Conservation (phyloP, 352 stramenopile species). For the Phytopythium chamaehyphon region DNA sequence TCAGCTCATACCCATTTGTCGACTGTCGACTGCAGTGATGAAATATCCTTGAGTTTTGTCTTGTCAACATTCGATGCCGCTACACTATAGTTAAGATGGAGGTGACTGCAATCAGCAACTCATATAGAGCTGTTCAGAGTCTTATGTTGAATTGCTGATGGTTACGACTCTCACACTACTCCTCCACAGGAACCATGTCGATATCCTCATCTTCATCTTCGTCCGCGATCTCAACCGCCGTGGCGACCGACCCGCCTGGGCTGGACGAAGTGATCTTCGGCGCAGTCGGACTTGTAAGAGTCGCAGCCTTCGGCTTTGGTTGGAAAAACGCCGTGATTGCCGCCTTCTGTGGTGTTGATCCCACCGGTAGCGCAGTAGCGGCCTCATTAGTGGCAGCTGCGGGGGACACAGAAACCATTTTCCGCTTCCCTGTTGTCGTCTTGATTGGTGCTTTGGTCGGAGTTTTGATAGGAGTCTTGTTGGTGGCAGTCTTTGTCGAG, state of each 20-base stretch:
- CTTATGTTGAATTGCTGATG: too few species aligned
- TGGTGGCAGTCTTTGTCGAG: not conserved
- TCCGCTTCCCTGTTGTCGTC: constrained; percentile 3
- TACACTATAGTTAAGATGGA: too few species aligned
- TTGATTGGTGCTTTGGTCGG: not conserved
- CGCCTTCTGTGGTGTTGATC: constrained; percentile 15
- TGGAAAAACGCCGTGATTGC: constrained; percentile 33
- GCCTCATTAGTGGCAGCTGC: not conserved
- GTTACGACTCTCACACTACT: not conserved
- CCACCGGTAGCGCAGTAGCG: not conserved
- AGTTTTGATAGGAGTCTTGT: constrained; percentile 6
- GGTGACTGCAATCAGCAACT: too few species aligned
- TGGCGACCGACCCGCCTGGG: not conserved
- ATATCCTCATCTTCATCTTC: not conserved
- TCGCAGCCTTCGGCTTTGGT: not conserved
- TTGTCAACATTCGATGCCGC: too few species aligned
- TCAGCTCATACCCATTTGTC: too few species aligned
- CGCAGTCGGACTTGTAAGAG: too few species aligned
- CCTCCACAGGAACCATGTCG: constrained; percentile 7
- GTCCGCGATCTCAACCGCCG: not conserved
- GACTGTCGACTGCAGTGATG: too few species aligned
- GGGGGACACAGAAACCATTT: not conserved
- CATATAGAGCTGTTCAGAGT: too few species aligned
- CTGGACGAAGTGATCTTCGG: not conserved
- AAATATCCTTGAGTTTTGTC: too few species aligned